Evolutionary conservation across 2,329 filamentous ascomycete species (phyloP), one percentile per base, ranked within the genome.

Genomic region (Juglanconis oblonga): DNA sequence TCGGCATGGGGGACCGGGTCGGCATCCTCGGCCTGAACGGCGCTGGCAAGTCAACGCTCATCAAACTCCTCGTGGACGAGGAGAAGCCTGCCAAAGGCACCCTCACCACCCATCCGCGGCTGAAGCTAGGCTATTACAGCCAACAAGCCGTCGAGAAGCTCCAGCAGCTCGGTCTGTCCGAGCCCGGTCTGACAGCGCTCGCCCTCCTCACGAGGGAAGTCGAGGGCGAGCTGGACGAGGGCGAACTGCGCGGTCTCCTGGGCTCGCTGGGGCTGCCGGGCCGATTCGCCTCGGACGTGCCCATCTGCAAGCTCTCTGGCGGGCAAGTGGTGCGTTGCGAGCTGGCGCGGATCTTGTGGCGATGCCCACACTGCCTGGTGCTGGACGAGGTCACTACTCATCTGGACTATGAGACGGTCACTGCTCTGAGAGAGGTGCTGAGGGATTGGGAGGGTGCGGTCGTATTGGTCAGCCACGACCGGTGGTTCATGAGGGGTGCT

Each of bases 311-410:
- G 69, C 79, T 96, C 1, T 94, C 90, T 0, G 91, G 91, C 45
- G 92, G 91, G 0, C 92, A 96, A 73, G 82, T 91, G 29, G 88
- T 89, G 52, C 76, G 82, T 17, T 77, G 78, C 56, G 86, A 88
- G 62, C 76, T 94, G 53, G 89, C 89, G 1, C 81, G 84, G 52
- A 74, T 92, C n/a, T 75, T 94, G 40, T 88, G 87, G 81, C 77
- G 76, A 45, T 78, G 83, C 3, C 90, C 90, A 24, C 90, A 93
- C 65, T 82, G 90, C 59, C 79, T 94, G 2, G 81, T 94, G 5
- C 81, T 94, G 7, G 91, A 94, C 70, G 92, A 92, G 71, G 87
- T 92, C 31, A 95, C 91, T 6, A 94, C 91, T 1, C 92, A 96
- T 76, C 79, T 96, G 45, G 92, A 96, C 70, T 90, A 89, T 63